A percentile compares a stretch with the other conserved stretches of the same genome.
These are phyloP conservation scores for Pseudonitzschia delicatissima DNA, from an alignment of 108 stramenopile genomes.

Conservation along the genomic window DNA sequence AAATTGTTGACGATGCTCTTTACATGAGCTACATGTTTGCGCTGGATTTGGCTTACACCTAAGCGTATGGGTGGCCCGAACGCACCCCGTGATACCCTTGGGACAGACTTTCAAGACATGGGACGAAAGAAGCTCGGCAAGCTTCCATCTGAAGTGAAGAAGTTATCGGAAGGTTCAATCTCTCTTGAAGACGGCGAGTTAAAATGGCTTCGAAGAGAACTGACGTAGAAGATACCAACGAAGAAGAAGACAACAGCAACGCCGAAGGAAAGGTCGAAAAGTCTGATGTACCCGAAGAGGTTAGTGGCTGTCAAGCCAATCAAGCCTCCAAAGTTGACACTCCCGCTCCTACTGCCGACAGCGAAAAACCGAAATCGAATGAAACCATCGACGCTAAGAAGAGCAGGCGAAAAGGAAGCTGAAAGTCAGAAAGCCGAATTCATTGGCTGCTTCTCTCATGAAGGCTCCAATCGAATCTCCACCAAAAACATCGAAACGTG, in stretches of 20 bases:
- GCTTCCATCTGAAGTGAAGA: background rate
- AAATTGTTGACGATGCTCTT: constrained; percentile 1
- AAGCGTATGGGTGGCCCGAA: background rate
- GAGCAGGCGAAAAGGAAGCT: background rate
- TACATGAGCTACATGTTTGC: constrained; percentile 13
- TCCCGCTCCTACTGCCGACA: background rate
- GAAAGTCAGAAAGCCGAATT: background rate
- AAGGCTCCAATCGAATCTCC: too few species aligned
- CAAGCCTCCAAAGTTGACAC: background rate
- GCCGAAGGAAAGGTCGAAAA: background rate
- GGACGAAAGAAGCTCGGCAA: background rate
- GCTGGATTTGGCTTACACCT: constrained; percentile 2
- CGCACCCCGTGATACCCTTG: background rate
- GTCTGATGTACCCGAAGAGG: background rate
- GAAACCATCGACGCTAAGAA: background rate
- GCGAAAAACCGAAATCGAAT: too few species aligned
- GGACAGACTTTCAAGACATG: background rate
- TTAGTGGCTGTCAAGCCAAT: background rate
- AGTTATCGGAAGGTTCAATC: background rate
- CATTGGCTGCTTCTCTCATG: too few species aligned
- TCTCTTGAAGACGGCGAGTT: background rate
- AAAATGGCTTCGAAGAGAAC: background rate
- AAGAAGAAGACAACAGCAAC: background rate
- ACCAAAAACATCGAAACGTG: too few species aligned
- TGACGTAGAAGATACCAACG: background rate